phyloP scores from a whole-genome alignment of 2,329 filamentous ascomycete species.

The Aspergillus sp. region DNA sequence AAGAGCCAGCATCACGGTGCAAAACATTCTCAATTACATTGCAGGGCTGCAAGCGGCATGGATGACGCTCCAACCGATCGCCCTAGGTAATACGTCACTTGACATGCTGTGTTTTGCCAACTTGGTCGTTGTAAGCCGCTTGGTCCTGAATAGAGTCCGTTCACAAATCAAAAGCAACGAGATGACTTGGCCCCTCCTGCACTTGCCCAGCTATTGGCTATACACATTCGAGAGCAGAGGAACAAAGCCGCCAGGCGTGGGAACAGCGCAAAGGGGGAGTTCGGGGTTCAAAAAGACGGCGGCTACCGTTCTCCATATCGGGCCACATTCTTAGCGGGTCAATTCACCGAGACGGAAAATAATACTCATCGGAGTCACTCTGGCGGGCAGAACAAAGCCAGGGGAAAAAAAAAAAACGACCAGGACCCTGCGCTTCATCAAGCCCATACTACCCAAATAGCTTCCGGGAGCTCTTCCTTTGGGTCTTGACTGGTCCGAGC shows the following conservation, averaged over 20 bases:
- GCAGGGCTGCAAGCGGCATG: neutral
- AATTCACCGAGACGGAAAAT: neutral
- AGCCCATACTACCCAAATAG: too few relatives aligned
- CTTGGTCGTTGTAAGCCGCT: neutral
- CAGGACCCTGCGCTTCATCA: too few relatives aligned
- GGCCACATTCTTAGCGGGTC: neutral
- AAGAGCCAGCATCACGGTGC: neutral
- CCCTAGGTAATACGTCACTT: neutral
- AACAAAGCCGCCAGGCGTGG: neutral
- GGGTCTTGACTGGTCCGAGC: neutral
- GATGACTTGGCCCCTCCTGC: neutral
- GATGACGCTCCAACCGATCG: neutral
- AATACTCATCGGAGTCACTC: neutral
- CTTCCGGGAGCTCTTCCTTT: neutral
- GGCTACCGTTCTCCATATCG: constrained; percentile 17
- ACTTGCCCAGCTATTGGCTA: neutral
- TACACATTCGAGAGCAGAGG: neutral
- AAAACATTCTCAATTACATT: neutral
- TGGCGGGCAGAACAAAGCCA: neutral
- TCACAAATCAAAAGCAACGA: neutral
- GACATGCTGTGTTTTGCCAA: neutral
- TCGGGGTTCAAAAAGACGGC: constrained; percentile 1
- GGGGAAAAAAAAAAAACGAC: neutral
- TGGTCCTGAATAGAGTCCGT: neutral
- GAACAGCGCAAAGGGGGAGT: neutral